These are phyloP conservation scores for Reutealis trisperma DNA, from an alignment of 345 rosid species.

Conservation along the genomic window DNA sequence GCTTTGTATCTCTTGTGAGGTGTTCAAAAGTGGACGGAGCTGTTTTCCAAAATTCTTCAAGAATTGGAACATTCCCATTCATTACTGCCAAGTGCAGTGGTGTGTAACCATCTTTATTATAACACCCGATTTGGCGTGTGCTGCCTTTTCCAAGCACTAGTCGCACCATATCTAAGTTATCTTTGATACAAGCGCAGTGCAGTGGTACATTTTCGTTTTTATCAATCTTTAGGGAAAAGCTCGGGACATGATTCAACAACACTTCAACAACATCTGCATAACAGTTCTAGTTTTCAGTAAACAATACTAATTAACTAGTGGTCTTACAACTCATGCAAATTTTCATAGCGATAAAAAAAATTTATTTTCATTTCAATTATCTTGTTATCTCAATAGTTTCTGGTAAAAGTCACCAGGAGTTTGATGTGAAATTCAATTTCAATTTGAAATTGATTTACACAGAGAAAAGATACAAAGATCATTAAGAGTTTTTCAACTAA, in stretches of 20 bases:
- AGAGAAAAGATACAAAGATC: no score
- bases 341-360: no score
- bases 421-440: no score
- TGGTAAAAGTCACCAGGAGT: no score
- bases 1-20: conserved; percentile 10
- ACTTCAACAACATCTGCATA: conserved; percentile 18
- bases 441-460: no score
- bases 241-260: neutral
- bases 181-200: neutral
- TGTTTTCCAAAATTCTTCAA: conserved; percentile 1
- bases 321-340: no score
- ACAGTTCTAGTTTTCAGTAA: neutral
- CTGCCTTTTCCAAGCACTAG: neutral
- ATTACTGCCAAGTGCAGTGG: conserved; percentile 28
- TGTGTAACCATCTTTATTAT: conserved; percentile 6
- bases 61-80: conserved; percentile 18
- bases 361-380: no score
- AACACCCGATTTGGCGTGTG: neutral
- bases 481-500: no score
- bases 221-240: neutral
- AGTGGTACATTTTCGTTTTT: neutral
- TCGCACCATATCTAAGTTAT: neutral
- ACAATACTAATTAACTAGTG: no score
- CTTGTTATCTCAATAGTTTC: no score
- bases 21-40: conserved; percentile 10